A percentile compares a stretch with the other conserved stretches of the same genome.
phyloP scores from a whole-genome alignment of 176 grass and related monocot species.

The Aegilops sharonensis region DNA sequence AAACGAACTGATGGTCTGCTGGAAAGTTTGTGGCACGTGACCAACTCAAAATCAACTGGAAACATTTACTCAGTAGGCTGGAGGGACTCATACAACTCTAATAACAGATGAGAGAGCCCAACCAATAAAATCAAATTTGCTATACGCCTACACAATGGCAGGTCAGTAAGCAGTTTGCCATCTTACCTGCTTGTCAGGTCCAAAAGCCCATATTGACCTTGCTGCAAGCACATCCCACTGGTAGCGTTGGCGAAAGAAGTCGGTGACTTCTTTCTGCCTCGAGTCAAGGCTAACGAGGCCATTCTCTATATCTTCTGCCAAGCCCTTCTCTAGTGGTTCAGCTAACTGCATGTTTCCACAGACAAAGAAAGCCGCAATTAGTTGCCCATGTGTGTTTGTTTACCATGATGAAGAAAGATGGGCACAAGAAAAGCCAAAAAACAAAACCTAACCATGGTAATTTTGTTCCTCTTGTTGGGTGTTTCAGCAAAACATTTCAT shows the following conservation, averaged over 20 bases:
- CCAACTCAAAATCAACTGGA: constrained; percentile 5
- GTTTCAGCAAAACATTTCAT: constrained; percentile 99
- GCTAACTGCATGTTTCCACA: constrained; percentile 60
- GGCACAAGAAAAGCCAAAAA: constrained; percentile 10
- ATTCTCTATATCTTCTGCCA: constrained; percentile 97
- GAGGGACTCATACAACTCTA: background rate
- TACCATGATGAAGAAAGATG: constrained; percentile 15
- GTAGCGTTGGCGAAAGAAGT: constrained; percentile 96
- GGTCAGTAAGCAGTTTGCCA: constrained; percentile 3
- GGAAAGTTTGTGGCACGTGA: background rate
- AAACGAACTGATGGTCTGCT: constrained; percentile 15
- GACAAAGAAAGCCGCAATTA: constrained; percentile 30
- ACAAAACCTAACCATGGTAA: constrained; percentile 75
- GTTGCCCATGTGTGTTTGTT: background rate
- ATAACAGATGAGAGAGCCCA: constrained; percentile 8
- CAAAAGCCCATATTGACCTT: constrained; percentile 97
- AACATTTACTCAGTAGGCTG: background rate
- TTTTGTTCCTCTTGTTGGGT: constrained; percentile 99
- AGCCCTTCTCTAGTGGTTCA: constrained; percentile 88
- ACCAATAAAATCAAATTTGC: background rate
- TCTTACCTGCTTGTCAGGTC: constrained; percentile 86
- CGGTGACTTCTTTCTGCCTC: constrained; percentile 92
- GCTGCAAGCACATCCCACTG: constrained; percentile 97
- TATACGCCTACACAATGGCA: background rate
- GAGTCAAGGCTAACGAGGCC: constrained; percentile 90